Evolutionary conservation across 1,284 basidiomycete species (phyloP).

Genomic region (Leccinum subrobustum): DNA sequence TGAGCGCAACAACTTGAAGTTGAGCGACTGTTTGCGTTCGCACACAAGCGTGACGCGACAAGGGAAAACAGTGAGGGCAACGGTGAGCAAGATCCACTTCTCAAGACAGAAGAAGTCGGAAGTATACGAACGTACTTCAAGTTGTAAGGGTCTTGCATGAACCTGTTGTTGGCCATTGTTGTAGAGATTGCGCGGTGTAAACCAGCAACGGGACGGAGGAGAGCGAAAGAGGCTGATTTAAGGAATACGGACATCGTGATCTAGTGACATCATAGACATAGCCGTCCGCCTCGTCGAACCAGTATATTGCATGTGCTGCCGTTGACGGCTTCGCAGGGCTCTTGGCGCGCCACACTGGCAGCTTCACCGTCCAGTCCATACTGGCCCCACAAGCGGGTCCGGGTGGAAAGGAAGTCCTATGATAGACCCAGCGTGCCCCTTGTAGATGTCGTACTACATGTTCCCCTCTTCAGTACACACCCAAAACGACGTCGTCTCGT

Average conservation of each 20-base stretch:
- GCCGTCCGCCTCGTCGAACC: constrained; percentile 95
- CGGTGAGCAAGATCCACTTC: too few species aligned
- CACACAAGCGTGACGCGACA: too few species aligned
- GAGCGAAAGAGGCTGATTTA: background rate
- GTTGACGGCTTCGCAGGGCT: constrained; percentile 55
- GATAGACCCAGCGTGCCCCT: constrained; percentile 89
- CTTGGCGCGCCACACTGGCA: constrained; percentile 74
- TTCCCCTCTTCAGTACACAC: constrained; percentile 98
- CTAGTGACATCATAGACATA: constrained; percentile 89
- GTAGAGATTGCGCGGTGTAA: background rate
- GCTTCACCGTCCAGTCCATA: constrained; percentile 97
- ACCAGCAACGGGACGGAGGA: background rate
- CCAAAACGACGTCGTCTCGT: constrained; percentile 94
- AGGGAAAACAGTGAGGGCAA: too few species aligned
- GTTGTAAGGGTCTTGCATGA: constrained; percentile 41
- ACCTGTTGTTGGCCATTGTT: background rate
- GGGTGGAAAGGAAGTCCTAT: constrained; percentile 90
- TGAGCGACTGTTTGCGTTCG: too few species aligned
- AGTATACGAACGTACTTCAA: too few species aligned
- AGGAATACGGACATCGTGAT: background rate
- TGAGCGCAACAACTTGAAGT: too few species aligned
- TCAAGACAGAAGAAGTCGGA: too few species aligned
- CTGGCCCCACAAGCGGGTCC: constrained; percentile 75
- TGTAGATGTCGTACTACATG: constrained; percentile 89
- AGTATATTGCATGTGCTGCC: constrained; percentile 68